These are phyloP conservation scores for Pichia insulana DNA, from an alignment of 805 yeast genomes.

Conservation along the genomic window DNA sequence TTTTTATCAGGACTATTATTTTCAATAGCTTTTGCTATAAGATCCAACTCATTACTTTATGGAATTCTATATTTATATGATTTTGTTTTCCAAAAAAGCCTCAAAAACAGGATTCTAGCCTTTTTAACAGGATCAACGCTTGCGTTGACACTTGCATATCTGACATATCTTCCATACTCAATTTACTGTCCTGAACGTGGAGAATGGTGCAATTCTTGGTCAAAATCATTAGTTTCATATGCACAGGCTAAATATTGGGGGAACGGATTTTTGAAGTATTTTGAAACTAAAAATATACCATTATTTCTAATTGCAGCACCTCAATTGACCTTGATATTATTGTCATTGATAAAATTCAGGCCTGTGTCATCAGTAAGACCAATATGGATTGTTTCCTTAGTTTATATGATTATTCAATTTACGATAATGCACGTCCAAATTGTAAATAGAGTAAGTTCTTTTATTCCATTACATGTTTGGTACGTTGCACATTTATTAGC, in stretches of 20 bases:
- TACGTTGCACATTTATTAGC: conserved; percentile 35
- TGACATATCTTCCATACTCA: conserved; percentile 46
- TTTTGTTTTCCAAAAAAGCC: conserved; percentile 21
- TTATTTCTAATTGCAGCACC: conserved; percentile 76
- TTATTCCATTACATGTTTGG: conserved; percentile 73
- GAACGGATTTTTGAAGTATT: conserved; percentile 70
- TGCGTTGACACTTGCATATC: conserved; percentile 34
- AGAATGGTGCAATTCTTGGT: conserved; percentile 59
- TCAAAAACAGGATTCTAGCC: conserved; percentile 20
- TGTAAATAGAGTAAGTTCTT: conserved; percentile 67
- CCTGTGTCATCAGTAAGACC: conserved; percentile 26
- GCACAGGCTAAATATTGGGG: conserved; percentile 84
- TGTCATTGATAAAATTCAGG: conserved; percentile 33
- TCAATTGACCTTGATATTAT: conserved; percentile 38
- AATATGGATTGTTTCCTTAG: conserved; percentile 32
- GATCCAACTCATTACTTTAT: conserved; percentile 70
- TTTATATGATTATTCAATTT: conserved; percentile 42
- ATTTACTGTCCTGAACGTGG: conserved; percentile 63
- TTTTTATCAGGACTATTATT: conserved; percentile 46
- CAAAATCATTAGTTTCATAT: conserved; percentile 58
- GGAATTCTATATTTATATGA: conserved; percentile 64
- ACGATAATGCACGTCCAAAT: conserved; percentile 80
- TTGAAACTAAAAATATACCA: conserved; percentile 76
- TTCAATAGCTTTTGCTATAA: conserved; percentile 48
- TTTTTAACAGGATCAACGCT: conserved; percentile 51